These are phyloP conservation scores for Fusarium veterinarium DNA, from an alignment of 2,329 filamentous ascomycete genomes.

Conservation along the genomic window DNA sequence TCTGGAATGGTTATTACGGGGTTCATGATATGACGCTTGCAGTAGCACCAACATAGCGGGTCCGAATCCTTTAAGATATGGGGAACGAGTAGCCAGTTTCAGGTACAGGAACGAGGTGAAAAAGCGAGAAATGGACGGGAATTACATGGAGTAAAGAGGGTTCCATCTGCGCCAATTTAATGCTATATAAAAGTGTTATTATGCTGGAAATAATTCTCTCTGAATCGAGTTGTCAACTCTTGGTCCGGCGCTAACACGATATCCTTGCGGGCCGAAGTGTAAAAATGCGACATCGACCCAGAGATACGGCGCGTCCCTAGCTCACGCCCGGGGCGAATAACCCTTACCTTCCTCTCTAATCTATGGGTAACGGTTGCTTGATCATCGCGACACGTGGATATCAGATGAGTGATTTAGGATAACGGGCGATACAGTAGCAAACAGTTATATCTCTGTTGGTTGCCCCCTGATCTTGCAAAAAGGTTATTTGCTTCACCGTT, in stretches of 20 bases:
- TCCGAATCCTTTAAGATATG: not conserved
- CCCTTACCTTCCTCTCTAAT: not conserved
- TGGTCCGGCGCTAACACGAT: not conserved
- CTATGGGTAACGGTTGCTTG: not conserved
- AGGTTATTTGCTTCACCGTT: not conserved
- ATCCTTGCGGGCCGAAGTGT: not conserved
- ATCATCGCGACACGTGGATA: not conserved
- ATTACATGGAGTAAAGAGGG: not conserved
- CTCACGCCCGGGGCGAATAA: not conserved
- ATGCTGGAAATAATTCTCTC: not conserved
- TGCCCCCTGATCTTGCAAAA: not conserved
- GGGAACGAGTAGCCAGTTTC: not conserved
- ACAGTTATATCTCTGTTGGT: not conserved
- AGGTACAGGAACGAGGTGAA: not conserved
- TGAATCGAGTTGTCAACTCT: not conserved
- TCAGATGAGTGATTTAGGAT: not conserved
- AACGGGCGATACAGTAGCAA: not conserved
- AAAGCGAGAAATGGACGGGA: not conserved
- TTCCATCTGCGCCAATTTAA: not conserved
- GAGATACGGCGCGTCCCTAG: slow-evolving; percentile 1
- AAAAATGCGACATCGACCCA: not conserved
- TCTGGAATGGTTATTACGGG: not conserved
- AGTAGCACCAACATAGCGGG: not conserved
- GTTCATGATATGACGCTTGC: not conserved
- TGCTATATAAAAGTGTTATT: not conserved